Evolutionary conservation across 345 rosid genomes (phyloP).

Genomic region (Lepidium africanum): DNA sequence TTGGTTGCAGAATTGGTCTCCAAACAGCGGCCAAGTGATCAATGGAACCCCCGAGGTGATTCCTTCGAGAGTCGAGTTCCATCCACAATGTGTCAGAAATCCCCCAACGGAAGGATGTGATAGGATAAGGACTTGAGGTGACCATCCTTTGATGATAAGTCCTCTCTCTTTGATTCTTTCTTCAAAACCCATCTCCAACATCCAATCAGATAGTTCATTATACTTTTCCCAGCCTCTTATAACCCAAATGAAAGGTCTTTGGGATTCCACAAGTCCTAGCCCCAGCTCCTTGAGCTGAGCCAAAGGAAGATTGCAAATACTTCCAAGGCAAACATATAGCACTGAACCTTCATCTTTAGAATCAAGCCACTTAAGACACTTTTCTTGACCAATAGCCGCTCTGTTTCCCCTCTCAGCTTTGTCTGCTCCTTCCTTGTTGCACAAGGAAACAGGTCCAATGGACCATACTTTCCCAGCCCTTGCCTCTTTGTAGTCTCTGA

Average conservation of each 20-base stretch:
- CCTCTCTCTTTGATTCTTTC: slow-evolving; percentile 13
- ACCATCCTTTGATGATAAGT: slow-evolving; percentile 24
- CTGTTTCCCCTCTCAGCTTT: slow-evolving; percentile 39
- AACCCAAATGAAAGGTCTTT: slow-evolving; percentile 54
- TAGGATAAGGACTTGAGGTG: slow-evolving; percentile 26
- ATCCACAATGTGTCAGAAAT: slow-evolving; percentile 30
- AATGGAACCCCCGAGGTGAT: slow-evolving; percentile 12
- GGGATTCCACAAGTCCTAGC: slow-evolving; percentile 38
- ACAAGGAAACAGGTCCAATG: slow-evolving; percentile 40
- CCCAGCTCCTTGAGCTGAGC: slow-evolving; percentile 39
- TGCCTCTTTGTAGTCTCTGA: slow-evolving; percentile 23
- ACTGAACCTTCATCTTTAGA: slow-evolving; percentile 23
- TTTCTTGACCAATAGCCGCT: not conserved
- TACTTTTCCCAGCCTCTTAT: slow-evolving; percentile 29
- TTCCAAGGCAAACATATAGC: slow-evolving; percentile 46
- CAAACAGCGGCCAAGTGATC: slow-evolving; percentile 28
- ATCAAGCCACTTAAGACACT: slow-evolving; percentile 41
- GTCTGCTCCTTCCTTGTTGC: slow-evolving; percentile 20
- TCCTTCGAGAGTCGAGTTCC: slow-evolving; percentile 26
- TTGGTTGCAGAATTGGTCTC: slow-evolving; percentile 25
- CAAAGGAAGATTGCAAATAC: slow-evolving; percentile 19
- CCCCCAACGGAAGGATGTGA: slow-evolving; percentile 26
- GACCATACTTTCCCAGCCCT: slow-evolving; percentile 36
- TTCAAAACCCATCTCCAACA: slow-evolving; percentile 16
- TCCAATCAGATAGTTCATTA: slow-evolving; percentile 27